A percentile compares a stretch with the other conserved stretches of the same genome.
Conservation (phyloP, 1,284 basidiomycete genomes). For the Marasmius sp. region DNA sequence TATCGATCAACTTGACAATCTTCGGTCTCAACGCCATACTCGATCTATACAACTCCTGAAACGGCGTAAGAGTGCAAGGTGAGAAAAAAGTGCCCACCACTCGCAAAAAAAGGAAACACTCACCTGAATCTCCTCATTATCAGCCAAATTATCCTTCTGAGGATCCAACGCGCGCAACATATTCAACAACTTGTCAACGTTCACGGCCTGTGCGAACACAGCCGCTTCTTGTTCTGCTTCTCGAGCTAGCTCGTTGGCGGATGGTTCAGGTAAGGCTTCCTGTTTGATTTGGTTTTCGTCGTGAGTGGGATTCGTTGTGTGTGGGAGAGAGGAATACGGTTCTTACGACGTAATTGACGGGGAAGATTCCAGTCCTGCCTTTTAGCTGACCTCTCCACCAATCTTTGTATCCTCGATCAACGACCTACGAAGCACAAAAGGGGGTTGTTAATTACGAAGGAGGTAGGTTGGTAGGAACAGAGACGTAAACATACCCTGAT, state of each 20-base stretch:
- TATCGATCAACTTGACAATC: slow-evolving; percentile 96
- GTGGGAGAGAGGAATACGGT: slow-evolving; percentile 4
- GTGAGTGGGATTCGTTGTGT: slow-evolving; percentile 32
- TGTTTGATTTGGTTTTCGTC: too few species aligned
- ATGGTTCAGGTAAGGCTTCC: slow-evolving; percentile 90
- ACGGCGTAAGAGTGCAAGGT: too few species aligned
- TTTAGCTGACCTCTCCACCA: slow-evolving; percentile 98
- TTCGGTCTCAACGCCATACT: slow-evolving; percentile 89
- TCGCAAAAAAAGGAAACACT: slow-evolving; percentile 14
- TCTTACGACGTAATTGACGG: slow-evolving; percentile 90
- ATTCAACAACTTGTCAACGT: slow-evolving; percentile 85
- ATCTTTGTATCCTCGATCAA: slow-evolving; percentile 94
- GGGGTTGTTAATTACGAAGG: slow-evolving; percentile 10
- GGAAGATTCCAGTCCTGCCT: slow-evolving; percentile 95
- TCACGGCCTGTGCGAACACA: slow-evolving; percentile 81
- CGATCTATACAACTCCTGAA: slow-evolving; percentile 91
- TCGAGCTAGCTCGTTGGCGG: slow-evolving; percentile 72
- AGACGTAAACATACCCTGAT: slow-evolving; percentile 72
- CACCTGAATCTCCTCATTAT: slow-evolving; percentile 93
- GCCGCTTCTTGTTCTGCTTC: slow-evolving; percentile 90
- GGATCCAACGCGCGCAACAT: slow-evolving; percentile 82
- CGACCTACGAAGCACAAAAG: slow-evolving; percentile 86
- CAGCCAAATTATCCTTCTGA: slow-evolving; percentile 71
- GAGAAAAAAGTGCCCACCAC: too few species aligned
- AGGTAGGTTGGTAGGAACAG: too few species aligned